Percentiles rank a stretch among this genome's conserved stretches.
Evolutionary conservation across 1,284 basidiomycete genomes (phyloP).

Genomic region (Rhizoctonia solani): DNA sequence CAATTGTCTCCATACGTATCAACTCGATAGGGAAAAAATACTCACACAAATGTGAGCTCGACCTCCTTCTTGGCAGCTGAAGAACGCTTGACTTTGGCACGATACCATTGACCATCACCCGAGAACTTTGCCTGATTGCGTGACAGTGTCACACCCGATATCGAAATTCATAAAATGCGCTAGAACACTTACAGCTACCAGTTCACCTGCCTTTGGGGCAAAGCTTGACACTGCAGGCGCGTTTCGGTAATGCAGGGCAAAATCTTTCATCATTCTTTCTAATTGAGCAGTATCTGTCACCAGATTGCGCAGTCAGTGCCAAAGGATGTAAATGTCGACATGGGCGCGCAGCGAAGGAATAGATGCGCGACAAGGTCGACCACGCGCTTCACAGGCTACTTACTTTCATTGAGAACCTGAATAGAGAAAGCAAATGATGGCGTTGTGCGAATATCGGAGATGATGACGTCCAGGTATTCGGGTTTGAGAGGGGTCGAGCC

Average conservation of each 20-base stretch:
- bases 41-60: conserved; percentile 76
- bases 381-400: too few species aligned
- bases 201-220: conserved; percentile 78
- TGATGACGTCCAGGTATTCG: conserved; percentile 89
- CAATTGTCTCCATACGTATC: not conserved
- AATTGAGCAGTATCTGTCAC: conserved; percentile 77
- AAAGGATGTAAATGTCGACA: not conserved
- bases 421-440: conserved; percentile 87
- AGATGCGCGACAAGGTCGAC: too few species aligned
- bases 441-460: conserved; percentile 82
- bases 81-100: conserved; percentile 81
- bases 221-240: conserved; percentile 66
- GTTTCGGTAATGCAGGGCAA: conserved; percentile 80
- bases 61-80: conserved; percentile 86
- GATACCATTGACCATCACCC: conserved; percentile 87
- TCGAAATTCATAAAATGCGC: conserved; percentile 22
- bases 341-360: not conserved
- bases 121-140: conserved; percentile 65
- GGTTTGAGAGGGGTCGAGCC: conserved; percentile 64
- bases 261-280: conserved; percentile 92
- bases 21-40: not conserved
- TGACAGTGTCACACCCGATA: conserved; percentile 20
- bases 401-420: conserved; percentile 87
- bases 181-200: conserved; percentile 71
- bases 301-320: not conserved